Evolutionary conservation across 768 basidiomycete genomes (phyloP), one percentile per base, ranked within the genome.

Genomic region (Tylopilus cervinicoccineus): DNA sequence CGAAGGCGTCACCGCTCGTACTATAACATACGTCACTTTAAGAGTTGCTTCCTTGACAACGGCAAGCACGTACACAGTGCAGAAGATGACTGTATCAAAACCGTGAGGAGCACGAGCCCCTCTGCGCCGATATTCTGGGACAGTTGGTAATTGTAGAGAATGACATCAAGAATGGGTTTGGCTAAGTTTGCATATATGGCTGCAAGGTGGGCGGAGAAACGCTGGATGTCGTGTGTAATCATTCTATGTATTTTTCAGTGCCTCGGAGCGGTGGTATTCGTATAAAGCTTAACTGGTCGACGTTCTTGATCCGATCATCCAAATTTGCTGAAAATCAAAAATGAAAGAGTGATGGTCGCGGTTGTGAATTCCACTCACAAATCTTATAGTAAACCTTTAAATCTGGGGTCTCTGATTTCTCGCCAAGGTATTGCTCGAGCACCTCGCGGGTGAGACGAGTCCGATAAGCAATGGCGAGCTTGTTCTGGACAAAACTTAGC

Each of bases 191-290:
- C 80, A 67, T 97, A 98, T 29, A 98, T 93, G 16, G 91, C 91
- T 12, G 95, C 93, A 6, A 98, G 78, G 61, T 91, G 86, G 5
- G 78, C 79, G 13, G 91, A 90, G 70, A 96, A 98, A 45, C 86
- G 86, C 64, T 94, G 90, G 40, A 97, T 93, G 66, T 98, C 95
- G 50, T 94, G 85, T 2, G 93, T 95, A 44, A 96, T 89, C 86
- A 93, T 93, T 72, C 88, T 93, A 59, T 2, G 7, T 24, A 29
- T 23, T 37, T 28, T 34, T 63, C 40, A 62, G 41, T 53, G 37
- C 26, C 17, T 33, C 34, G n/a, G 24, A 54, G 27, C 22, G 24
- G 28, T 26, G 23, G 13, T 17, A 26, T 38, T 14, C n/a, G n/a
- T n/a, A 16, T n/a, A 5, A 36, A 24, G 62, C 78, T 57, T 47